Evolutionary conservation across 2,329 filamentous ascomycete species (phyloP).

Genomic region (Fusarium nanum): DNA sequence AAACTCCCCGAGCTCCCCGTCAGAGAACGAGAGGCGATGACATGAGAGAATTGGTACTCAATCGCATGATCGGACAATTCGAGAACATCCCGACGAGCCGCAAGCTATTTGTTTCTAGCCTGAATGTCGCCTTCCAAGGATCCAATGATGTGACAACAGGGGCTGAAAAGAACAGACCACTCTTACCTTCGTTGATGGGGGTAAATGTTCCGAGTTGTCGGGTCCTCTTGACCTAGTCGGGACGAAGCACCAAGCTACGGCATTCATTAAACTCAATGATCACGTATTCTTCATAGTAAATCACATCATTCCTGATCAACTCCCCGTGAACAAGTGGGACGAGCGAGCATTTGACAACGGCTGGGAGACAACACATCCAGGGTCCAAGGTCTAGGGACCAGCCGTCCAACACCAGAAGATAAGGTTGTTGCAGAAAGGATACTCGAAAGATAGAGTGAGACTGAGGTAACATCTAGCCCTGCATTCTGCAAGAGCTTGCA

Average conservation of each 20-base stretch:
- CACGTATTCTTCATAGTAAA: conserved; percentile 6
- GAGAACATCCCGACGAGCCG: conserved; percentile 28
- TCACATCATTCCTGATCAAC: conserved; percentile 16
- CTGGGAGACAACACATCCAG: not conserved
- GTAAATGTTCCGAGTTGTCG: conserved; percentile 16
- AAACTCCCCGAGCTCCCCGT: conserved; percentile 36
- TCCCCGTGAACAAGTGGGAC: conserved; percentile 6
- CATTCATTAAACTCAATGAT: not conserved
- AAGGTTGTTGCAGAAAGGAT: not conserved
- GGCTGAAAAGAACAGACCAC: conserved; percentile 22
- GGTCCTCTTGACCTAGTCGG: conserved; percentile 1
- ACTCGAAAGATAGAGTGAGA: not conserved
- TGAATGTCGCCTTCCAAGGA: conserved; percentile 38
- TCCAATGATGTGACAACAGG: conserved; percentile 35
- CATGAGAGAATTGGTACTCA: not conserved
- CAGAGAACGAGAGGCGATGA: not conserved
- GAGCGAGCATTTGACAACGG: not conserved
- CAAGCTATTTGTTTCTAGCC: conserved; percentile 10
- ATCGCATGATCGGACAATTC: not conserved
- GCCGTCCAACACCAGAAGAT: not conserved
- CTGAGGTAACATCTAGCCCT: not conserved
- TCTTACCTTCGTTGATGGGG: conserved; percentile 6
- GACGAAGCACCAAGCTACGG: not conserved
- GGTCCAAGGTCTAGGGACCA: not conserved
- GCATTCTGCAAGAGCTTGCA: not conserved